Evolutionary conservation across 139 green algal species (phyloP).

Genomic region (Chloropicon primus): DNA sequence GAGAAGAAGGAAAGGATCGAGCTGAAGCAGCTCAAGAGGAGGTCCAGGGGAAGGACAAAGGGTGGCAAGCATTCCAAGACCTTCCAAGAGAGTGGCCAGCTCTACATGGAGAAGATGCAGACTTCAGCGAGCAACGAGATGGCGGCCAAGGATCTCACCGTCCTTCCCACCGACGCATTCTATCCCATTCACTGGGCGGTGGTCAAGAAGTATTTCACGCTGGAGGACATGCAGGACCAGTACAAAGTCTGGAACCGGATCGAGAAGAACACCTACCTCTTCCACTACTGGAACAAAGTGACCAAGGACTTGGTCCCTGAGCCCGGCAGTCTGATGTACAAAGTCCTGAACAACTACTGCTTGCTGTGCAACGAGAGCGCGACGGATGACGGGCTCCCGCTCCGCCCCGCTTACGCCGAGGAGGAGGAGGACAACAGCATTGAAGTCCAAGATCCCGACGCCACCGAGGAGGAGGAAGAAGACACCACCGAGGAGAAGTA

Average conservation of each 20-base stretch:
- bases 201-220: constrained; percentile 22
- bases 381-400: no score
- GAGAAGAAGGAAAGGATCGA: not conserved
- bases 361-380: constrained; percentile 20
- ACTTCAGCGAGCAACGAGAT: not conserved
- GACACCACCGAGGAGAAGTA: no score
- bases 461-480: no score
- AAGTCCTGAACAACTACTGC: constrained; percentile 27
- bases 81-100: not conserved
- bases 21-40: not conserved
- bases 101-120: not conserved
- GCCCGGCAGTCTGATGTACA: constrained; percentile 20
- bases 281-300: constrained; percentile 30
- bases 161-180: constrained; percentile 21
- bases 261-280: constrained; percentile 19
- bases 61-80: not conserved
- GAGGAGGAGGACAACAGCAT: no score
- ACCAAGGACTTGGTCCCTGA: constrained; percentile 13
- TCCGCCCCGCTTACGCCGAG: no score
- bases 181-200: constrained; percentile 25
- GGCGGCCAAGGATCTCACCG: constrained; percentile 8
- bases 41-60: not conserved
- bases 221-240: constrained; percentile 19
- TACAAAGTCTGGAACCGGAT: constrained; percentile 18
- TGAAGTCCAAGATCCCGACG: no score